Base-by-base conservation (phyloP, 208 protist genomes). In the Strigomonas oncopelti region DNA sequence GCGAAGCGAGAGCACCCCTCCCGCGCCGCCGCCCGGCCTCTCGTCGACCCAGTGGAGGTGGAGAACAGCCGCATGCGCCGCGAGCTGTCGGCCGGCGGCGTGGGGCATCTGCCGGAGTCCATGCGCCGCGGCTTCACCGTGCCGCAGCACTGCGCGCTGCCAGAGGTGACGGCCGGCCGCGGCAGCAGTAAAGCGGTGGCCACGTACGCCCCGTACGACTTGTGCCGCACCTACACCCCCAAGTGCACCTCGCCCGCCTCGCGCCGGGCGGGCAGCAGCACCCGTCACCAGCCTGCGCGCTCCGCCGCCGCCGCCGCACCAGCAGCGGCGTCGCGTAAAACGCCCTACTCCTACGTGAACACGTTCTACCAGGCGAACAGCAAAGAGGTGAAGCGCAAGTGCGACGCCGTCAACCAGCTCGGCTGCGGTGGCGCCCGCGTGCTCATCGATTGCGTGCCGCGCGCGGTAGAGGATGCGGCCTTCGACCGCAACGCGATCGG, bases 341-440 rank as follows among this genome's bases (percentile, higher is more conserved):
- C 45, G 36, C 52, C 64, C 36, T 72, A 72, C 60, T 81, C 80
- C 27, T 85, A 85, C 45, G 72, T 85, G 51, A 72, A 85, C 20
- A 65, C 72, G 8, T 85, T 85, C 70, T 81, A 72, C 54, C 74
- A 74, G 67, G 65, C 72, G 7, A 18, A 55, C 22, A 60, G 55
- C 55, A 36, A 29, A 32, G 55, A 36, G 27, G 55, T 60, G 25
- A 22, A 60, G 18, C n/a, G 55, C 55, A 60, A 29, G 22, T 22
- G 29, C n/a, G 24, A n/a, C 7, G 24, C 51, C 4, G 24, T 27
- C 7, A 55, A n/a, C 14, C 18, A n/a, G 24, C 51, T n/a, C 51
- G 51, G 51, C 53, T 29, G 53, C 16, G 16, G 29, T 29, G 29
- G 27, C 55, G 25, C 55, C 7, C 24, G 55, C 18, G 55, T 60